Evolutionary conservation across 2,329 filamentous ascomycete genomes (phyloP).

Genomic region (Cercospora citrullina): DNA sequence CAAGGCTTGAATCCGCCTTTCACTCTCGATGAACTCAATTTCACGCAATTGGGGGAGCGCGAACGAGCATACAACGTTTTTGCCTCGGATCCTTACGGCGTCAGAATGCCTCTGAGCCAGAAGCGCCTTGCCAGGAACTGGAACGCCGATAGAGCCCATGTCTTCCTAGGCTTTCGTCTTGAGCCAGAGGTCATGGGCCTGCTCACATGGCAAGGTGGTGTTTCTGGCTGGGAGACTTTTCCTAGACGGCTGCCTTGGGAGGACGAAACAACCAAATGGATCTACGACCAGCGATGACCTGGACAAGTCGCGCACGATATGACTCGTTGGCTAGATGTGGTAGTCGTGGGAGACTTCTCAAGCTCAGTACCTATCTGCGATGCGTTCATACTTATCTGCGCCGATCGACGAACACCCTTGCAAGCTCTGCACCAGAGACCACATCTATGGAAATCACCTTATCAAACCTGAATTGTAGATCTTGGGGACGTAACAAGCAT

Average conservation of each 20-base stretch:
- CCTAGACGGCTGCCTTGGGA: slow-evolving; percentile 34
- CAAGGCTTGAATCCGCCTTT: slow-evolving; percentile 51
- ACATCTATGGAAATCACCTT: not conserved
- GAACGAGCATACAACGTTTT: slow-evolving; percentile 43
- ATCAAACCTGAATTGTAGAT: not conserved
- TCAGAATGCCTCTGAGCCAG: slow-evolving; percentile 35
- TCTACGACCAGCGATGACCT: slow-evolving; percentile 8
- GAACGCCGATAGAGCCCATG: slow-evolving; percentile 31
- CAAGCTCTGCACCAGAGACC: not conserved
- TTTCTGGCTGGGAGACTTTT: slow-evolving; percentile 32
- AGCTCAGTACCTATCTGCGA: not conserved
- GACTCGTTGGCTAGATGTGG: not conserved
- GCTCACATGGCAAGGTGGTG: slow-evolving; percentile 35
- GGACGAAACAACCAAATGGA: slow-evolving; percentile 18
- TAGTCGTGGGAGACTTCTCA: not conserved
- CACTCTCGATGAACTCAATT: slow-evolving; percentile 40
- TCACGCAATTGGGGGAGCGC: slow-evolving; percentile 42
- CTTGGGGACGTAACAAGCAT: not conserved
- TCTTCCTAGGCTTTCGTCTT: slow-evolving; percentile 26
- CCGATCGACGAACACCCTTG: not conserved
- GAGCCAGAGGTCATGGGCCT: slow-evolving; percentile 30
- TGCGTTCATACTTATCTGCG: not conserved
- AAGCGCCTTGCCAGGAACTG: slow-evolving; percentile 47
- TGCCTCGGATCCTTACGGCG: slow-evolving; percentile 44
- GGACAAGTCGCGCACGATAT: not conserved